These are phyloP conservation scores for Cicer arietinum DNA, from an alignment of 306 rosid genomes.

Conservation along the genomic window DNA sequence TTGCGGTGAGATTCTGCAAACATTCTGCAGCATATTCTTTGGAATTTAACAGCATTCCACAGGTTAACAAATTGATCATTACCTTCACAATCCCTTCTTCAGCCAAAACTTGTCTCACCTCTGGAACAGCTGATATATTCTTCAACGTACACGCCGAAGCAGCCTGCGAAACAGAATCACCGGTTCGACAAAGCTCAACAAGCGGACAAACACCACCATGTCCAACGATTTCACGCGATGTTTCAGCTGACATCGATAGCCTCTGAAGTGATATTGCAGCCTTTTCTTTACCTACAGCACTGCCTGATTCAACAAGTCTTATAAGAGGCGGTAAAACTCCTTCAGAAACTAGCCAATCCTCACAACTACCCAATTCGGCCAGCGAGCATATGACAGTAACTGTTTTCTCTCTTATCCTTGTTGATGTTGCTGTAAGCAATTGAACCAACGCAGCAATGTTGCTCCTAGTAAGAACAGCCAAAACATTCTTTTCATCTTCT, in stretches of 20 bases:
- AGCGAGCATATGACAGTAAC: conserved; percentile 81
- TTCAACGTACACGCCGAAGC: conserved; percentile 80
- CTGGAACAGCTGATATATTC: conserved; percentile 82
- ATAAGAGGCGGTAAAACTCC: conserved; percentile 84
- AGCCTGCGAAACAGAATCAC: conserved; percentile 83
- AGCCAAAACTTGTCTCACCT: conserved; percentile 72
- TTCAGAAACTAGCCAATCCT: conserved; percentile 81
- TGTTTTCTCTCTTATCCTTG: conserved; percentile 72
- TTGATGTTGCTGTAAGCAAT: conserved; percentile 79
- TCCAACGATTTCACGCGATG: conserved; percentile 71
- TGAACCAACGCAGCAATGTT: conserved; percentile 82
- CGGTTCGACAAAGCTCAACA: conserved; percentile 77
- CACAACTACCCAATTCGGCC: conserved; percentile 71
- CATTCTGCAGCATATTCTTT: conserved; percentile 92
- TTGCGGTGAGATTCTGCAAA: conserved; percentile 80
- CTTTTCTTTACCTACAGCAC: conserved; percentile 78
- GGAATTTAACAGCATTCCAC: conserved; percentile 75
- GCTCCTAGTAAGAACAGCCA: conserved; percentile 68
- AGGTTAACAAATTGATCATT: conserved; percentile 69
- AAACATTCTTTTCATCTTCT: conserved; percentile 78
- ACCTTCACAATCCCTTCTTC: conserved; percentile 78
- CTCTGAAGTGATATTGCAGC: conserved; percentile 85
- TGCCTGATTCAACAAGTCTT: conserved; percentile 87
- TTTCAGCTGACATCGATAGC: conserved; percentile 72
- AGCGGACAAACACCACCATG: conserved; percentile 77